Evolutionary conservation across 2,329 filamentous ascomycete species (phyloP).

Genomic region (Calonectria hongkongensis): DNA sequence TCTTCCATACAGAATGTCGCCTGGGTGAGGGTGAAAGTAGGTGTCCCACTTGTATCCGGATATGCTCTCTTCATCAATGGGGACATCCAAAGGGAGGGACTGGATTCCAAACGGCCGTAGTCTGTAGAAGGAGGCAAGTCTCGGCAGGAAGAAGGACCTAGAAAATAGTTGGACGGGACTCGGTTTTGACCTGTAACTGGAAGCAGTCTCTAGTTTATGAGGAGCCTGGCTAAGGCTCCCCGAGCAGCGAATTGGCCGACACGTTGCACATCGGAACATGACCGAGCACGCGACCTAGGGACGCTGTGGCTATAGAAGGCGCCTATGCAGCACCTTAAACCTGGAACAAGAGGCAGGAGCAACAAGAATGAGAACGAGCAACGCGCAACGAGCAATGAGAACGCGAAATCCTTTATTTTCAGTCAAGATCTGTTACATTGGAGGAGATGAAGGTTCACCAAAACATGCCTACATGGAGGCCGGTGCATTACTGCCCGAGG

Average conservation of each 20-base stretch:
- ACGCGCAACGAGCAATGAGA: conserved; percentile 12
- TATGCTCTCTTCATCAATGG: conserved; percentile 51
- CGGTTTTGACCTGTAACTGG: neutral
- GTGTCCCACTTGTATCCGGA: conserved; percentile 49
- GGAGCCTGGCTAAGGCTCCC: conserved; percentile 32
- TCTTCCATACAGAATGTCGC: conserved; percentile 56
- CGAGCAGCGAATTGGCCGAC: conserved; percentile 39
- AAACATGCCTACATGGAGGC: conserved; percentile 20
- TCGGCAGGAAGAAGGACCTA: conserved; percentile 31
- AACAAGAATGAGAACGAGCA: conserved; percentile 21
- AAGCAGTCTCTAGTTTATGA: conserved; percentile 24
- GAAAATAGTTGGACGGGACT: conserved; percentile 19
- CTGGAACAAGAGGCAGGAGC: conserved; percentile 14
- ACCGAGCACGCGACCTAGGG: conserved; percentile 32
- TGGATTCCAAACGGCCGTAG: conserved; percentile 32
- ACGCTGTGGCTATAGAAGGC: conserved; percentile 15
- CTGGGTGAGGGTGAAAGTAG: conserved; percentile 57
- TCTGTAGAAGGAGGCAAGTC: conserved; percentile 32
- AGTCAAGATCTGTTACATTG: conserved; percentile 24
- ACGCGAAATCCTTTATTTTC: conserved; percentile 11
- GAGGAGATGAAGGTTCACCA: conserved; percentile 26
- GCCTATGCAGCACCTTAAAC: conserved; percentile 24
- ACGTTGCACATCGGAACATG: conserved; percentile 40
- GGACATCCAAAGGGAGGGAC: conserved; percentile 36
- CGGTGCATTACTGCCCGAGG: conserved; percentile 35